Percentiles rank a stretch among this genome's conserved stretches.
Conservation (phyloP, 257 asterid genomes). For the Thymus quinquecostatus region DNA sequence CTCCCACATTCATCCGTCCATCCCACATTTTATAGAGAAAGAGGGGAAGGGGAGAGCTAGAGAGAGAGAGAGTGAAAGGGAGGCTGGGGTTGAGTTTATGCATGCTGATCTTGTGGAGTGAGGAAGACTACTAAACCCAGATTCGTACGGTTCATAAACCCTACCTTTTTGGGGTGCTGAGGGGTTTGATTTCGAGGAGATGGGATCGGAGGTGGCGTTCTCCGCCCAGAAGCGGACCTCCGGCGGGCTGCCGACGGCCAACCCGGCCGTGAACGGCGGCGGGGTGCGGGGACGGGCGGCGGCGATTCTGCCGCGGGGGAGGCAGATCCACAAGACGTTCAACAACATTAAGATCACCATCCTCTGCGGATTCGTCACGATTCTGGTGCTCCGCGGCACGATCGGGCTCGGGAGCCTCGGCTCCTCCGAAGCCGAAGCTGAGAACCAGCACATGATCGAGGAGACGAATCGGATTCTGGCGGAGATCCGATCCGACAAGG, state of each 20-base stretch:
- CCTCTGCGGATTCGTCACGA: slow-evolving; percentile 84
- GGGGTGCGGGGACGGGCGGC: slow-evolving; percentile 49
- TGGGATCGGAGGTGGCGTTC: slow-evolving; percentile 66
- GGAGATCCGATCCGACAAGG: slow-evolving; percentile 79
- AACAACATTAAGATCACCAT: slow-evolving; percentile 80
- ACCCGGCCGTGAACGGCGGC: slow-evolving; percentile 53
- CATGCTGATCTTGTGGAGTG: slow-evolving; percentile 10
- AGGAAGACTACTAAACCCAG: slow-evolving; percentile 18
- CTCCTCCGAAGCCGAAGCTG: slow-evolving; percentile 66
- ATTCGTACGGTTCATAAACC: background rate
- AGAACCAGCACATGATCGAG: slow-evolving; percentile 58
- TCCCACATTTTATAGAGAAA: slow-evolving; percentile 18
- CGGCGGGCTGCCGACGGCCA: slow-evolving; percentile 51
- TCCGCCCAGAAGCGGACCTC: slow-evolving; percentile 71
- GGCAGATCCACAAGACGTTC: slow-evolving; percentile 75
- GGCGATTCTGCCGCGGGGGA: slow-evolving; percentile 59
- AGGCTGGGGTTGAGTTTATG: background rate
- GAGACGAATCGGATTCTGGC: slow-evolving; percentile 74
- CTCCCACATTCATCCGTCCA: slow-evolving; percentile 17
- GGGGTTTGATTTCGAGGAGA: slow-evolving; percentile 18
- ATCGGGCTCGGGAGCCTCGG: slow-evolving; percentile 74
- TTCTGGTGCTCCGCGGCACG: slow-evolving; percentile 87
- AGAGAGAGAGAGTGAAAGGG: background rate
- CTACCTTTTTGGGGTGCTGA: background rate
- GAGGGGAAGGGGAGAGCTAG: slow-evolving; percentile 16